phyloP scores from a whole-genome alignment of 139 green algal genomes.

The Ostreobium quekettii region DNA sequence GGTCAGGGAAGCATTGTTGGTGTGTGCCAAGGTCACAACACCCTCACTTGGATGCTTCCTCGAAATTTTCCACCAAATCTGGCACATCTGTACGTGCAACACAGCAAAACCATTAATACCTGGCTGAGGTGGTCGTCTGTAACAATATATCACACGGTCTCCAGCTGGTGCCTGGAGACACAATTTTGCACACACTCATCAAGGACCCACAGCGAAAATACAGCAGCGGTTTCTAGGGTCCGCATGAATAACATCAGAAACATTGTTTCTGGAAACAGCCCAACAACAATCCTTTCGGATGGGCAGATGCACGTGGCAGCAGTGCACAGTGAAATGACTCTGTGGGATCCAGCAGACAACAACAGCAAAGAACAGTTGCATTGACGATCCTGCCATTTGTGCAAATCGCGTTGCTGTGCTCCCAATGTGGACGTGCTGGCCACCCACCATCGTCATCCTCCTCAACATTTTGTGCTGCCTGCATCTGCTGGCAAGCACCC shows the following conservation, averaged over 20 bases:
- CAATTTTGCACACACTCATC: neutral
- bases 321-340: neutral
- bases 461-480: neutral
- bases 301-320: neutral
- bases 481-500: neutral
- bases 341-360: neutral
- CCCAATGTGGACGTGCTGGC: neutral
- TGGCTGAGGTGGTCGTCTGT: slow-evolving; percentile 4
- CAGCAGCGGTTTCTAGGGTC: neutral
- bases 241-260: neutral
- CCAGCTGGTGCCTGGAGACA: neutral
- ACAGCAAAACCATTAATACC: slow-evolving; percentile 15
- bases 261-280: neutral
- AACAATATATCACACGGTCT: neutral
- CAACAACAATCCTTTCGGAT: neutral
- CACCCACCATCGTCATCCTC: neutral
- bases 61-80: slow-evolving; percentile 88
- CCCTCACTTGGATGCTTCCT: slow-evolving; percentile 39
- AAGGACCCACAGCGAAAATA: neutral
- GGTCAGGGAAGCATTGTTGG: too few species aligned
- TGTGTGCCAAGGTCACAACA: too few species aligned
- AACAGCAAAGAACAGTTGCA: neutral
- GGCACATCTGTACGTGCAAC: slow-evolving; percentile 60
- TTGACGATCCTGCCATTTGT: neutral
- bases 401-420: neutral